Evolutionary conservation across 1,284 basidiomycete species (phyloP), one percentile per base, ranked within the genome.

Genomic region (Sphaerobolus stellatus): DNA sequence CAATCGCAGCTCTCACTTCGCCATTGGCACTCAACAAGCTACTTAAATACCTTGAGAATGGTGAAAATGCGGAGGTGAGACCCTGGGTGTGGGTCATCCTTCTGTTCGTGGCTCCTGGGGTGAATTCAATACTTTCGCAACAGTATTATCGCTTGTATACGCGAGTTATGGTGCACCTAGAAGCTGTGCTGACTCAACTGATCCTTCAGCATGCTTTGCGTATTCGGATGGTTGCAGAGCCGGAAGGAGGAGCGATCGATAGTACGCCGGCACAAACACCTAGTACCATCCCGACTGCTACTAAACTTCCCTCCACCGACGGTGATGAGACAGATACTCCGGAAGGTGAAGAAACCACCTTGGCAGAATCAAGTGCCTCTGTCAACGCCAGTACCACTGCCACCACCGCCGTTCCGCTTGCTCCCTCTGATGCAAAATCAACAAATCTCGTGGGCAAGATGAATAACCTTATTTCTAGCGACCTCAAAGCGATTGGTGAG

Each of bases 161-260:
- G 30, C 61, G 45, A 16, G 25, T 29, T 14, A 27, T 77, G 22
- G 73, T 80, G 8, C 73, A 75, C 20, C 58, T 65, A 5, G 76
- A 83, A 64, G 76, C 75, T 0, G 70, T 85, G 58, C 62, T 84
- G 45, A 83, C 81, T 0, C 78, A 84, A 59, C 71, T 83, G 6
- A 63, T 84, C 4, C 83, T 84, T 64, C 76, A 81, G 57, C 81
- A 83, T 54, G 69, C 81, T 2, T 71, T 86, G 13, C 73, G 80
- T 13, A 75, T 84, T 24, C 74, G 82, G 24, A 73, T 83, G 68
- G 74, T 73, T 54, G 64, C 71, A 31, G 30, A 47, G 52, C 13
- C 34, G 20, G 41, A 25, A 25, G n/a, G 14, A 52, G 51, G 16
- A 22, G 55, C 24, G 11, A 43, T 22, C 31, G 51, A n/a, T 18